Base-by-base conservation (phyloP, 345 rosid species). In the Boechera retrofracta region DNA sequence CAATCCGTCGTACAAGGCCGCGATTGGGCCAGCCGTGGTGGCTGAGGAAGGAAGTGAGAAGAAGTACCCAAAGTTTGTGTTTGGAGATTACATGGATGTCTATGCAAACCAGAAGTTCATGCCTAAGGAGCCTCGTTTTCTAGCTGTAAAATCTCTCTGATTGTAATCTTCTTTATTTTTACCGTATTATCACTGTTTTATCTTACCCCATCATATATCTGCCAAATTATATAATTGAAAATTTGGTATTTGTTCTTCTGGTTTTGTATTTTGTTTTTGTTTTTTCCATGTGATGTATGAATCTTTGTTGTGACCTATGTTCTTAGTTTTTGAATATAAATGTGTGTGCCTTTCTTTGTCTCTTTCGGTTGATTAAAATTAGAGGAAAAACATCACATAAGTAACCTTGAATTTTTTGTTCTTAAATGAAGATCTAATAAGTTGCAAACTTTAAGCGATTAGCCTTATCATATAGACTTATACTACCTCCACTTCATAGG, bases 41-140 rank as follows among this genome's bases (percentile, higher is more conserved):
- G 81, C 64, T 58, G 60, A 85, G 51, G 75, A 60, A 79, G 69
- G 64, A 39, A 69, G 58, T 64, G 72, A 73, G 49, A 59, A 39
- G 51, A 44, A 67, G 39, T 91, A 91, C 72, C 97, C 97, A 53
- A 79, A 84, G 87, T 89, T 90, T 79, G 83, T 94, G 76, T 91
- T 91, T 61, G 98, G 88, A 13, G 98, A 94, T n/a, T 94, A 94
- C 72, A 94, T 94, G 97, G 83, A 90, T 42, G 83, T 91, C 39
- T 94, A 94, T 77, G 86, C 80, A n/a, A 74, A 85, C 69, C 98
- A 94, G 85, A 94, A 94, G 91, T 94, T 90, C 79, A 89, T 79
- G 38, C 82, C 96, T 0, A 94, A 94, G 69, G 98, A 91, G 63
- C 93, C 97, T 3, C 90, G 98, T 80, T 91, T 94, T 80, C 84